phyloP scores from a whole-genome alignment of 345 rosid genomes.

The Citrus medica region DNA sequence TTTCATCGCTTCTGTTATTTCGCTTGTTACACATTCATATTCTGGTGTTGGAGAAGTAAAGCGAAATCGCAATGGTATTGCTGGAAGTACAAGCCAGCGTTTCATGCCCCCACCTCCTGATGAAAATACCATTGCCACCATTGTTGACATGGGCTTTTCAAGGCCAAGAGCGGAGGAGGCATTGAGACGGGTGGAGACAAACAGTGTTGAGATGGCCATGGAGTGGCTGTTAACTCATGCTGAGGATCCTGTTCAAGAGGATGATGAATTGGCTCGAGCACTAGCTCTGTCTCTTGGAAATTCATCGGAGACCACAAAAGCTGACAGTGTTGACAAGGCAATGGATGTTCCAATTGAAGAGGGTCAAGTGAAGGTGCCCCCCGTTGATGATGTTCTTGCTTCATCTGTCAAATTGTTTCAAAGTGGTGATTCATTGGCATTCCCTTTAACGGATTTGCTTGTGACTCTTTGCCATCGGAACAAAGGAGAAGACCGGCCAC shows the following conservation, averaged over 20 bases:
- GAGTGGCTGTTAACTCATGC: slow-evolving; percentile 88
- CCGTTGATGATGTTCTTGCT: slow-evolving; percentile 84
- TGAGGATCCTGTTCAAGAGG: slow-evolving; percentile 94
- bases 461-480: slow-evolving; percentile 83
- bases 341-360: slow-evolving; percentile 53
- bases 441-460: slow-evolving; percentile 82
- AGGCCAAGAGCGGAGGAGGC: slow-evolving; percentile 98
- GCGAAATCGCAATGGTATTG: slow-evolving; percentile 59
- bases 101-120: slow-evolving; percentile 85
- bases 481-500: slow-evolving; percentile 86
- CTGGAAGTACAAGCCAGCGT: slow-evolving; percentile 69
- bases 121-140: slow-evolving; percentile 78
- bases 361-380: slow-evolving; percentile 56
- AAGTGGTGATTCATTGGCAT: slow-evolving; percentile 66
- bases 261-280: slow-evolving; percentile 95
- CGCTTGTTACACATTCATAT: slow-evolving; percentile 72
- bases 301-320: slow-evolving; percentile 82
- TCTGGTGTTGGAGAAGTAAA: slow-evolving; percentile 89
- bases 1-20: slow-evolving; percentile 69
- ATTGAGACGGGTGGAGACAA: slow-evolving; percentile 83
- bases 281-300: slow-evolving; percentile 91
- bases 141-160: slow-evolving; percentile 97
- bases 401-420: slow-evolving; percentile 76
- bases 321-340: slow-evolving; percentile 65
- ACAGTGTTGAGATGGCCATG: slow-evolving; percentile 98